These are phyloP conservation scores for Eucalyptus curtisii DNA, from an alignment of 345 rosid genomes.

Conservation along the genomic window DNA sequence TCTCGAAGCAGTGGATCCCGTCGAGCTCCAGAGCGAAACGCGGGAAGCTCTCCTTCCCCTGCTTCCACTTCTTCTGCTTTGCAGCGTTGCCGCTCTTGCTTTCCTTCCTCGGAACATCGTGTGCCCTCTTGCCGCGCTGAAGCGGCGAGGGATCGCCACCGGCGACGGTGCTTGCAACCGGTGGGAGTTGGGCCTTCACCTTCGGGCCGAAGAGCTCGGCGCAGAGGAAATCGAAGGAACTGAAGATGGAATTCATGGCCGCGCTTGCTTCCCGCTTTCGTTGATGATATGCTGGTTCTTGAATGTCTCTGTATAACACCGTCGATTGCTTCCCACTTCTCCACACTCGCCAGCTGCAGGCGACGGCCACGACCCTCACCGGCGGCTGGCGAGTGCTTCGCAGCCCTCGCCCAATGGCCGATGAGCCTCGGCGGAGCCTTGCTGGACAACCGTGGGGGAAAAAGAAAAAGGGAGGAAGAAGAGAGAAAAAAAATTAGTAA, in stretches of 20 bases:
- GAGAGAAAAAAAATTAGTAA: too few relatives aligned
- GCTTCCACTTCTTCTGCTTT: not conserved
- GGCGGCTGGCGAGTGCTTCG: accelerated
- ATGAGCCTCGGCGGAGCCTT: too few relatives aligned
- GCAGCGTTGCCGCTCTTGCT: not conserved
- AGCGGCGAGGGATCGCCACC: not conserved
- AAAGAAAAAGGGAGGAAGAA: too few relatives aligned
- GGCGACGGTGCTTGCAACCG: not conserved
- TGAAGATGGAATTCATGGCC: too few relatives aligned
- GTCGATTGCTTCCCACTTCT: too few relatives aligned
- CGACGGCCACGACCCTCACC: too few relatives aligned
- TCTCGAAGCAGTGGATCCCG: not conserved
- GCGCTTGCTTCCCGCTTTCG: not conserved
- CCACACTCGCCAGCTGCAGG: too few relatives aligned
- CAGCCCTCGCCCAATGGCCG: too few relatives aligned
- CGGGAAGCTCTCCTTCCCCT: not conserved
- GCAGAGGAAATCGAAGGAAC: too few relatives aligned
- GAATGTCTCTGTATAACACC: not conserved
- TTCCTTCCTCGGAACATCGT: not conserved
- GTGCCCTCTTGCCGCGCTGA: not conserved
- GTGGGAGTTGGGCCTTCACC: not conserved
- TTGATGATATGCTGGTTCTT: not conserved
- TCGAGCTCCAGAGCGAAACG: not conserved
- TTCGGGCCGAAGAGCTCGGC: not conserved
- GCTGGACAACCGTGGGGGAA: too few relatives aligned